Percentiles rank a stretch among this genome's conserved stretches.
phyloP scores from a whole-genome alignment of 2,329 filamentous ascomycete genomes.

The Hymenoscyphus occultus region DNA sequence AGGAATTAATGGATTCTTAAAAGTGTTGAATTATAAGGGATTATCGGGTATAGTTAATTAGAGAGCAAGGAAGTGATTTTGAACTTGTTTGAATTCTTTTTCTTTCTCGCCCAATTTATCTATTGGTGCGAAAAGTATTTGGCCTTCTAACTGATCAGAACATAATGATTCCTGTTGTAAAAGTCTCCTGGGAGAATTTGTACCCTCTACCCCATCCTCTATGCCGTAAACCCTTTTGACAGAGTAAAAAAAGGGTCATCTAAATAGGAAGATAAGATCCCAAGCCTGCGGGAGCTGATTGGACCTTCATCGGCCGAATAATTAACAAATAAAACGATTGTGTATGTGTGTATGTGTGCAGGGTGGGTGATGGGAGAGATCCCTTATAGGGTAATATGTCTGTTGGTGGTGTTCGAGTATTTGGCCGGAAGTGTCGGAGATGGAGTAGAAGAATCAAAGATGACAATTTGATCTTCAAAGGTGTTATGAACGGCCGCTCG shows the following conservation, averaged over 20 bases:
- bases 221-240: neutral
- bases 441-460: neutral
- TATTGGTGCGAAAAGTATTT: neutral
- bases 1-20: neutral
- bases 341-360: neutral
- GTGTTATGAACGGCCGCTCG: neutral
- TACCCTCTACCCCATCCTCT: neutral
- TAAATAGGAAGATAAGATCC: neutral
- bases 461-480: neutral
- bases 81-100: neutral
- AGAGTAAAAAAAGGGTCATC: neutral
- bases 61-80: neutral
- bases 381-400: neutral
- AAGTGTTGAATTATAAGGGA: neutral
- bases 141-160: neutral
- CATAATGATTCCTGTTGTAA: neutral
- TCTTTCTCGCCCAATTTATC: neutral
- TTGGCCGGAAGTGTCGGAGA: neutral
- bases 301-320: neutral
- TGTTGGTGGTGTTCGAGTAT: neutral
- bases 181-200: neutral
- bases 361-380: neutral
- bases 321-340: slow-evolving; percentile 5
- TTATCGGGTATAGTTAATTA: neutral
- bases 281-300: neutral